phyloP scores from a whole-genome alignment of 345 rosid genomes.

The Stellera chamaejasme region DNA sequence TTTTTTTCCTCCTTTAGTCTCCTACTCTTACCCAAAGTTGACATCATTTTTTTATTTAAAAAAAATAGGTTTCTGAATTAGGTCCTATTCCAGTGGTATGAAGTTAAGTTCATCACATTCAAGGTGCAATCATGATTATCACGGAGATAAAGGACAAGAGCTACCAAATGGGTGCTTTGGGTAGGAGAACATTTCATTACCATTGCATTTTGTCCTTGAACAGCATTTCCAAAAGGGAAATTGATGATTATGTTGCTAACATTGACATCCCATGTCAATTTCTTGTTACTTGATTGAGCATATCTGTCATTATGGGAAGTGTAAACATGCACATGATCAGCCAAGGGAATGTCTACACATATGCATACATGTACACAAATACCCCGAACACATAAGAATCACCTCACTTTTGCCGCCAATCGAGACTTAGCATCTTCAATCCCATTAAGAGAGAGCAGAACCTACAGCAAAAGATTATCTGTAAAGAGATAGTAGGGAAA shows the following conservation, averaged over 20 bases:
- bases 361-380: not conserved
- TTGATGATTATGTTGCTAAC: constrained; percentile 34
- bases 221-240: constrained; percentile 41
- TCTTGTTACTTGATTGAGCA: constrained; percentile 48
- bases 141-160: constrained; percentile 9
- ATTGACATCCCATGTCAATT: constrained; percentile 55
- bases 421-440: constrained; percentile 54
- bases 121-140: too few species aligned
- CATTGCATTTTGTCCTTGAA: constrained; percentile 44
- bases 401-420: constrained; percentile 62
- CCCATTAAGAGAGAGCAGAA: constrained; percentile 62
- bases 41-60: too few species aligned
- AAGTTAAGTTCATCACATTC: too few species aligned
- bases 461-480: constrained; percentile 29
- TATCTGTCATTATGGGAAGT: constrained; percentile 32
- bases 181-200: constrained; percentile 23
- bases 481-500: too few species aligned
- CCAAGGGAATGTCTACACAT: not conserved
- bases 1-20: too few species aligned
- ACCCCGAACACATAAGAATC: constrained; percentile 26
- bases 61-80: too few species aligned
- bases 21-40: too few species aligned
- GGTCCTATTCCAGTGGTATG: too few species aligned
- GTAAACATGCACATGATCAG: not conserved
- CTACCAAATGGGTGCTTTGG: too few species aligned